phyloP scores from a whole-genome alignment of 2,329 filamentous ascomycete genomes.

The Penicillium corylophilum region DNA sequence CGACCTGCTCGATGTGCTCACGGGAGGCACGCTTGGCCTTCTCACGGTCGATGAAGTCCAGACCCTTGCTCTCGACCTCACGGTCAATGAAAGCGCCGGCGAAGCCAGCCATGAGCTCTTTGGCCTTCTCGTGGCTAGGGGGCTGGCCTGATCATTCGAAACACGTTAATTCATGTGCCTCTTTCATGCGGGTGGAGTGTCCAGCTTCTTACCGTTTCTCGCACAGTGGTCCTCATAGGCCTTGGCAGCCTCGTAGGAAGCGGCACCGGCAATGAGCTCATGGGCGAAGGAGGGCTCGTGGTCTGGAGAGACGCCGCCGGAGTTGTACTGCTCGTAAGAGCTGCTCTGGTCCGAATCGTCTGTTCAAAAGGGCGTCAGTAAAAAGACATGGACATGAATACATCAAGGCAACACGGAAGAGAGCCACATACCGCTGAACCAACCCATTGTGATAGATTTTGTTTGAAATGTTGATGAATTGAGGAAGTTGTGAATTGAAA shows the following conservation, averaged over 20 bases:
- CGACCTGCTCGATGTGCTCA: slow-evolving; percentile 2
- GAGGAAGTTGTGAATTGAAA: neutral
- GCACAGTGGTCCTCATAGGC: slow-evolving; percentile 72
- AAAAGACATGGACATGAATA: neutral
- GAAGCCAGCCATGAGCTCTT: slow-evolving; percentile 71
- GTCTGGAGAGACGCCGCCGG: slow-evolving; percentile 18
- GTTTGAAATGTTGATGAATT: neutral
- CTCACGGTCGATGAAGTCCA: slow-evolving; percentile 59
- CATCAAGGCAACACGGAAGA: neutral
- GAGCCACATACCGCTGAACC: slow-evolving; percentile 19
- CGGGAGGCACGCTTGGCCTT: slow-evolving; percentile 57
- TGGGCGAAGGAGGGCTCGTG: slow-evolving; percentile 66
- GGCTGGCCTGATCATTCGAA: slow-evolving; percentile 55
- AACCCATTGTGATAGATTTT: slow-evolving; percentile 18
- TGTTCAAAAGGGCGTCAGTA: slow-evolving; percentile 1
- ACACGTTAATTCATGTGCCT: neutral
- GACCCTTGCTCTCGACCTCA: slow-evolving; percentile 66
- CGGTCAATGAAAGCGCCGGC: slow-evolving; percentile 74
- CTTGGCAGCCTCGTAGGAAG: slow-evolving; percentile 76
- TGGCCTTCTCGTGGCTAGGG: slow-evolving; percentile 69
- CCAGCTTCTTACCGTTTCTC: slow-evolving; percentile 55
- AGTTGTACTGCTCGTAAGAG: slow-evolving; percentile 30
- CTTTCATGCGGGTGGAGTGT: neutral
- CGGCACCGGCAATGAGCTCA: slow-evolving; percentile 72
- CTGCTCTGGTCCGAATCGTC: slow-evolving; percentile 53